phyloP scores from a whole-genome alignment of 1,284 basidiomycete species.

The Jaminaea rosea region DNA sequence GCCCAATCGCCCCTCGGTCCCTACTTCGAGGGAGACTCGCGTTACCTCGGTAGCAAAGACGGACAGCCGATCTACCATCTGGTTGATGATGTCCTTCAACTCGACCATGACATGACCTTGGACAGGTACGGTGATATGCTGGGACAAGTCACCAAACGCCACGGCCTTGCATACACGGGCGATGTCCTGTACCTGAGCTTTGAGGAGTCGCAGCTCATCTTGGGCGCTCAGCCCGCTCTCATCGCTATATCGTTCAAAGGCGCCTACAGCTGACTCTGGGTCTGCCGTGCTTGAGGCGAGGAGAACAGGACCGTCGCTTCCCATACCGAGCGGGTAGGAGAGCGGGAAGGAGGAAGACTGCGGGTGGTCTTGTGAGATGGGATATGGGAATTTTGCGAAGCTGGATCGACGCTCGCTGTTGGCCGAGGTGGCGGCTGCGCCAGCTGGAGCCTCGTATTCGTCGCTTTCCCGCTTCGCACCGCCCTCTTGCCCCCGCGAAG shows the following conservation, averaged over 20 bases:
- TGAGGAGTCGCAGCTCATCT: constrained; percentile 70
- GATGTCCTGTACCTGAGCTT: constrained; percentile 82
- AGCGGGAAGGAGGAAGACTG: constrained; percentile 39
- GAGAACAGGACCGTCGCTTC: constrained; percentile 37
- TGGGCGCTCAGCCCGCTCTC: constrained; percentile 53
- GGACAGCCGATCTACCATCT: constrained; percentile 76
- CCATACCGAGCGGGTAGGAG: constrained; percentile 44
- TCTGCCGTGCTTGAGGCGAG: constrained; percentile 14
- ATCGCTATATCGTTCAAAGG: constrained; percentile 42
- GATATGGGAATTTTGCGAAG: constrained; percentile 26
- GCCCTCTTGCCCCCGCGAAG: background rate
- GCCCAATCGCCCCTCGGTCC: constrained; percentile 48
- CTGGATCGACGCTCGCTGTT: background rate
- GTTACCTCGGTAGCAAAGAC: constrained; percentile 92
- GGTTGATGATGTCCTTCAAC: constrained; percentile 95
- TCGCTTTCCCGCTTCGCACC: too few relatives aligned
- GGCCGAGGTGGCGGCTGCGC: background rate
- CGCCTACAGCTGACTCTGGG: constrained; percentile 35
- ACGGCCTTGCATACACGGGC: constrained; percentile 91
- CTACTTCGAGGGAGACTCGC: constrained; percentile 75
- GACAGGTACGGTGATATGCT: constrained; percentile 92
- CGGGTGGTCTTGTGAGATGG: constrained; percentile 38
- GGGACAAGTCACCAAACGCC: constrained; percentile 81
- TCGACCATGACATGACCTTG: constrained; percentile 95
- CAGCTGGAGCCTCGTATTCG: too few relatives aligned